Evolutionary conservation across 1,139 yeast genomes (phyloP), one percentile per base, ranked within the genome.

Genomic region (Suhomyces choctaworum): DNA sequence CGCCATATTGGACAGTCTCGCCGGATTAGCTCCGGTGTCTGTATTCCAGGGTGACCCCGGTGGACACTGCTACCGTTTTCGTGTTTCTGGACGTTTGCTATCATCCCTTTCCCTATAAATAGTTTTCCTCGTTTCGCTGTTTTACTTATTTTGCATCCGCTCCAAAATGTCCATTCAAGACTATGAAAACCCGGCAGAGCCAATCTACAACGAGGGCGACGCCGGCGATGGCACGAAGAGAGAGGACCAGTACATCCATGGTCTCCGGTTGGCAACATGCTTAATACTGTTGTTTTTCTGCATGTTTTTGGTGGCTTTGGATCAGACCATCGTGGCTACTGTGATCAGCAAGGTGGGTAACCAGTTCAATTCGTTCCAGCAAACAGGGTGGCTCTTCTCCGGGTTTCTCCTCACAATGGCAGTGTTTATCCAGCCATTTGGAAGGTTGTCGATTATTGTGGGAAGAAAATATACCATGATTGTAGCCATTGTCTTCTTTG

Each of bases 391-490:
- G 64, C 37, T 59, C 16, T 39, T 58, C 1, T 48, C 62, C 1
- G 62, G 62, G 4, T 58, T 58, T 32, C 44, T 58, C n/a, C 46
- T 58, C 29, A 39, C 67, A 2, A 53, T 58, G 51, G 56, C 70
- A 1, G 67, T 64, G 2, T 58, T 66, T 37, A 56, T 60, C 22
- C 64, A 66, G 24, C 60, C 60, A 7, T 66, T 68, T 62, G 73
- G 71, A 46, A 72, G 78, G 37, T 45, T 81, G 8, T 72, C 85
- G 4, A 69, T 78, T 25, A 73, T 79, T 9, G 45, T 56, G 24
- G 61, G 61, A 25, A 45, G 61, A 29, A 56, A 55, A 32, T 33
- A 36, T 15, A 36, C 56, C 34, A 51, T 56, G 58, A 29, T 48
- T 15, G 45, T 40, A 2, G 52, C 53, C 6, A 39, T 54, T 21